Evolutionary conservation across 805 yeast species (phyloP).

Genomic region (Metschnikowia peoriensis): DNA sequence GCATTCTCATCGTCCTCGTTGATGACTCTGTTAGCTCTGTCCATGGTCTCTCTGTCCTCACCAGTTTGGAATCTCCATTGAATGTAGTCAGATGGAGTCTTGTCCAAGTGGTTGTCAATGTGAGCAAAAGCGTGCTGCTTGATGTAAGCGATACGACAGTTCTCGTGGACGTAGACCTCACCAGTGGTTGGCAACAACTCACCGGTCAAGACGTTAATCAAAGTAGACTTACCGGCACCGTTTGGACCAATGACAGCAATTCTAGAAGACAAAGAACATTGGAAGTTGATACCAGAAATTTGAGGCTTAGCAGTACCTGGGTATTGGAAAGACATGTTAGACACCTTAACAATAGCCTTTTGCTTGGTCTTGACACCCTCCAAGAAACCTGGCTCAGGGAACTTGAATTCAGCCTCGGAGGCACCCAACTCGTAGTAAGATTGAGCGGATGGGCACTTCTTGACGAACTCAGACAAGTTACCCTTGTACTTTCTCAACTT

Average conservation of each 20-base stretch:
- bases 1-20: conserved; percentile 95
- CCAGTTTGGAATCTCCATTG: conserved; percentile 99
- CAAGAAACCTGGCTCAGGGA: conserved; percentile 99
- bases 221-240: conserved; percentile 99
- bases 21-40: conserved; percentile 98
- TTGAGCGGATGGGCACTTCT: conserved; percentile 98
- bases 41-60: conserved; percentile 99
- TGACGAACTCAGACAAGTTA: conserved; percentile 97
- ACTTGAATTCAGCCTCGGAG: conserved; percentile 91
- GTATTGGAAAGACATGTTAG: conserved; percentile 98
- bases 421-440: conserved; percentile 99
- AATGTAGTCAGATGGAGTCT: conserved; percentile 99
- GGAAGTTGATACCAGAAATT: conserved; percentile 88
- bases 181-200: conserved; percentile 97
- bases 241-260: conserved; percentile 99
- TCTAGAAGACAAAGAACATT: conserved; percentile 98
- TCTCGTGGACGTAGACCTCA: conserved; percentile 99
- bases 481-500: conserved; percentile 99
- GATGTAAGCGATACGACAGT: conserved; percentile 99
- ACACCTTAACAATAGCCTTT: conserved; percentile 98
- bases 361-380: conserved; percentile 99
- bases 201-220: conserved; percentile 98
- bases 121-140: conserved; percentile 99
- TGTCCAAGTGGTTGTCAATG: conserved; percentile 97
- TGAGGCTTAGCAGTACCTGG: conserved; percentile 99